Evolutionary conservation across 164 flowering plant species (phyloP).

Genomic region (Vitis rotundifolia): DNA sequence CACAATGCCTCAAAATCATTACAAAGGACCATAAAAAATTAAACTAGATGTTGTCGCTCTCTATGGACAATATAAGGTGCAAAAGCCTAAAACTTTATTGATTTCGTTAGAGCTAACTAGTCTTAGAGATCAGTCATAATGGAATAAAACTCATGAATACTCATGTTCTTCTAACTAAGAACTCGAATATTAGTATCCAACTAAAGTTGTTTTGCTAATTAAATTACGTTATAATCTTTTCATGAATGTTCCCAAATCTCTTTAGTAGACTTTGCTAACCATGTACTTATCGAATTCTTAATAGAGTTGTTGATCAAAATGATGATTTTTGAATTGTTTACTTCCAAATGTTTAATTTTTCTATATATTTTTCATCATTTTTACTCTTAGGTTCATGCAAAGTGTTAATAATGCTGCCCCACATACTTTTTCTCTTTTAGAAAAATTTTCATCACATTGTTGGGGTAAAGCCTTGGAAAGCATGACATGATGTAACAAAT

Average conservation of each 20-base stretch:
- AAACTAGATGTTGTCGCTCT: not conserved
- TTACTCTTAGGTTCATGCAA: no score
- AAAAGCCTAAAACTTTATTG: not conserved
- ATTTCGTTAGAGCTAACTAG: not conserved
- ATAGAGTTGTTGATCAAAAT: no score
- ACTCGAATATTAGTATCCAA: slow-evolving; percentile 4
- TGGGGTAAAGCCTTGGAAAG: no score
- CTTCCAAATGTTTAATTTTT: no score
- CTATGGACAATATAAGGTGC: not conserved
- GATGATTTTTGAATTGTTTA: no score
- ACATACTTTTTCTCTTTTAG: no score
- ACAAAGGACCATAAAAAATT: slow-evolving; percentile 7
- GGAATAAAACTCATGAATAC: slow-evolving; percentile 7
- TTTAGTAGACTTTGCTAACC: not conserved
- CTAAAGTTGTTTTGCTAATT: slow-evolving; percentile 1
- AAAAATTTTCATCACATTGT: no score
- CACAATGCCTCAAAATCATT: not conserved
- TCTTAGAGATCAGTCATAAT: slow-evolving; percentile 9
- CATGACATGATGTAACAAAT: no score
- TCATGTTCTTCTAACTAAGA: not conserved
- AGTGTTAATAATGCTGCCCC: no score
- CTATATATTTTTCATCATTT: no score
- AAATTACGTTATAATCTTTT: not conserved
- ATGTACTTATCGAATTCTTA: no score
- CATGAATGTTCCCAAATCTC: slow-evolving; percentile 11